phyloP scores from a whole-genome alignment of 2,329 filamentous ascomycete species.

The Penicillium frequentans region DNA sequence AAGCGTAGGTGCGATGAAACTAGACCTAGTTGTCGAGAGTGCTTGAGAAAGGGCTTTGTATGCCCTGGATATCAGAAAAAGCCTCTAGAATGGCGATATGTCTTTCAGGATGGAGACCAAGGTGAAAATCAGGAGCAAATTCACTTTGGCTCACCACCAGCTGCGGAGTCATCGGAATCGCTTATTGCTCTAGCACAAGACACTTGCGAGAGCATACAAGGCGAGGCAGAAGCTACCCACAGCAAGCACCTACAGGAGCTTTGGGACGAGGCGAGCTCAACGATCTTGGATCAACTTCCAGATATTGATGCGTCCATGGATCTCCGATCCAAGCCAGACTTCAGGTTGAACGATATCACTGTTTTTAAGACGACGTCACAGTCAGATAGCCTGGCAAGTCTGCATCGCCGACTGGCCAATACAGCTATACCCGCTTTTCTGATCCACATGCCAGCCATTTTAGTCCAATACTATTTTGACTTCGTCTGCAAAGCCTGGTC shows the following conservation, averaged over 20 bases:
- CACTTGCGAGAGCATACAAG: neutral
- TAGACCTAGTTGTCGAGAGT: constrained; percentile 24
- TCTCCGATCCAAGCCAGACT: constrained; percentile 3
- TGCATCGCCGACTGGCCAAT: constrained; percentile 18
- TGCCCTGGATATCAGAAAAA: constrained; percentile 24
- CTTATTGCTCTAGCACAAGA: neutral
- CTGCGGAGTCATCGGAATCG: neutral
- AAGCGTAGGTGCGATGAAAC: constrained; percentile 26
- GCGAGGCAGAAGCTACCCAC: neutral
- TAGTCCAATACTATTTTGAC: constrained; percentile 25
- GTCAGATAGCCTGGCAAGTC: constrained; percentile 16
- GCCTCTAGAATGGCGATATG: constrained; percentile 22
- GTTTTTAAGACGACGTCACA: constrained; percentile 1
- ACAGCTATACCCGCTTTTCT: constrained; percentile 20
- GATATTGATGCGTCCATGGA: constrained; percentile 12
- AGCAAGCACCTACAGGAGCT: constrained; percentile 8
- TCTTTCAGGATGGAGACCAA: constrained; percentile 16
- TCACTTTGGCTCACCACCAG: neutral
- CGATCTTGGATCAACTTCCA: constrained; percentile 17
- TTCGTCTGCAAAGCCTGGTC: constrained; percentile 25
- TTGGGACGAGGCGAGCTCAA: constrained; percentile 12
- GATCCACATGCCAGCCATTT: constrained; percentile 22
- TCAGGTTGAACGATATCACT: neutral
- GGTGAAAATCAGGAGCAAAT: constrained; percentile 7
- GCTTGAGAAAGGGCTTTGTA: constrained; percentile 15